phyloP scores from a whole-genome alignment of 257 asterid species.

The Marsdenia floribunda region DNA sequence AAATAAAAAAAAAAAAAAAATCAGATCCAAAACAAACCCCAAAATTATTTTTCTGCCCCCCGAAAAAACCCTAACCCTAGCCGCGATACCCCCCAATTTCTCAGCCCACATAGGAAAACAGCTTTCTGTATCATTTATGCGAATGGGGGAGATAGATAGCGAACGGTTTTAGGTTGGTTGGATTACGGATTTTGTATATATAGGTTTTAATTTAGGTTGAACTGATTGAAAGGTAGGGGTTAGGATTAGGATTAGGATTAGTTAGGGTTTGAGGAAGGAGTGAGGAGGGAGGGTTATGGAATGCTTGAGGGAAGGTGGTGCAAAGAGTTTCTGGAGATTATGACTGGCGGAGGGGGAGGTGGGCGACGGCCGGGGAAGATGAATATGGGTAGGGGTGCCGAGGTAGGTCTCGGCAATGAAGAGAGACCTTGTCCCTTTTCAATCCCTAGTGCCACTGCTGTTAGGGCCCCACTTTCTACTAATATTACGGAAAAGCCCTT shows the following conservation, averaged over 20 bases:
- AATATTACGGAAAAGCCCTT: slow-evolving; percentile 65
- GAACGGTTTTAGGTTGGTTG: background rate
- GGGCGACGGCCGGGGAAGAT: slow-evolving; percentile 58
- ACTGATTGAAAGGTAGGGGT: slow-evolving; percentile 18
- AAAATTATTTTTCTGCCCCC: slow-evolving; percentile 38
- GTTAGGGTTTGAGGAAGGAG: too few species aligned
- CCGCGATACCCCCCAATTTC: slow-evolving; percentile 36
- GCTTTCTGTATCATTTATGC: background rate
- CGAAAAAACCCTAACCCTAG: slow-evolving; percentile 76
- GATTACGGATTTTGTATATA: background rate
- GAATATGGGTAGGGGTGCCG: slow-evolving; percentile 45
- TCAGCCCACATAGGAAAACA: background rate
- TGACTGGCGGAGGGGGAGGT: slow-evolving; percentile 58
- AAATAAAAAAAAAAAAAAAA: slow-evolving; percentile 14
- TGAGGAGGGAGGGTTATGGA: slow-evolving; percentile 34
- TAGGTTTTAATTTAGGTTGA: background rate
- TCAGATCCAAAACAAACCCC: slow-evolving; percentile 31
- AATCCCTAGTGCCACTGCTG: slow-evolving; percentile 5
- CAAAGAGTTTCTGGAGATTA: slow-evolving; percentile 41
- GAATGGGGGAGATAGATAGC: background rate
- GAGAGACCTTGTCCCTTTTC: slow-evolving; percentile 48
- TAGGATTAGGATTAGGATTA: slow-evolving; percentile 22
- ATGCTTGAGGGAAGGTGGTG: slow-evolving; percentile 45
- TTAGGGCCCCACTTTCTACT: slow-evolving; percentile 5
- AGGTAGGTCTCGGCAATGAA: slow-evolving; percentile 28